A percentile compares a stretch with the other conserved stretches of the same genome.
Evolutionary conservation across 169 alveolate species (phyloP).

Genomic region (Plasmodium falciparum): DNA sequence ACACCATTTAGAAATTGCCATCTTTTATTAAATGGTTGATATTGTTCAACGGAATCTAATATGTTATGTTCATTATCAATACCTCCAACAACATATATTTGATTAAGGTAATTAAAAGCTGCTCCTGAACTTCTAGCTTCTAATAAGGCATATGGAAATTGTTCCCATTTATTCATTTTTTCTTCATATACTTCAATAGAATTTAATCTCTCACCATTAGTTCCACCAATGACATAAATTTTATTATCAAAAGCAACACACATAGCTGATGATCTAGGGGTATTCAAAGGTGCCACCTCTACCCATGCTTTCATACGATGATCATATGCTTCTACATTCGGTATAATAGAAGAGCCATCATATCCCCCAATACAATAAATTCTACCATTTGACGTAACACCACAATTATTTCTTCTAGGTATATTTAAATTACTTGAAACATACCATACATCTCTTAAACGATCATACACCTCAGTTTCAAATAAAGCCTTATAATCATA

Average conservation of each 20-base stretch:
- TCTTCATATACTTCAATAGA: constrained; percentile 91
- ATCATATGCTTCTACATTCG: constrained; percentile 90
- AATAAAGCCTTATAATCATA: constrained; percentile 93
- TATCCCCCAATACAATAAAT: constrained; percentile 89
- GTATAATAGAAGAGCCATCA: constrained; percentile 86
- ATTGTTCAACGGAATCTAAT: constrained; percentile 86
- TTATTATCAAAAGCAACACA: constrained; percentile 83
- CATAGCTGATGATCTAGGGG: constrained; percentile 92
- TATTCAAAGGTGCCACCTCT: constrained; percentile 86
- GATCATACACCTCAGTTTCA: constrained; percentile 92
- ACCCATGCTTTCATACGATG: constrained; percentile 91
- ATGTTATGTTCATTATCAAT: constrained; percentile 85
- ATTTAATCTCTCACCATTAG: constrained; percentile 90
- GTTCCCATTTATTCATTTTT: constrained; percentile 90
- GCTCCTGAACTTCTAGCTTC: constrained; percentile 91
- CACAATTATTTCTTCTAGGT: constrained; percentile 89
- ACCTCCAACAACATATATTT: constrained; percentile 88
- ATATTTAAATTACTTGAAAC: constrained; percentile 84
- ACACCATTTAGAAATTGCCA: constrained; percentile 83
- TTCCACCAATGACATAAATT: constrained; percentile 89
- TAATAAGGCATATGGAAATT: constrained; percentile 83
- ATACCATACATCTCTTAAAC: constrained; percentile 90
- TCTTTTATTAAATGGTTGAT: constrained; percentile 83
- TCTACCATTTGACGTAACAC: constrained; percentile 80
- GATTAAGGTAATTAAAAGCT: constrained; percentile 85